Conservation (phyloP, 2,329 filamentous ascomycete genomes). For the Sporothrix variecibatus region DNA sequence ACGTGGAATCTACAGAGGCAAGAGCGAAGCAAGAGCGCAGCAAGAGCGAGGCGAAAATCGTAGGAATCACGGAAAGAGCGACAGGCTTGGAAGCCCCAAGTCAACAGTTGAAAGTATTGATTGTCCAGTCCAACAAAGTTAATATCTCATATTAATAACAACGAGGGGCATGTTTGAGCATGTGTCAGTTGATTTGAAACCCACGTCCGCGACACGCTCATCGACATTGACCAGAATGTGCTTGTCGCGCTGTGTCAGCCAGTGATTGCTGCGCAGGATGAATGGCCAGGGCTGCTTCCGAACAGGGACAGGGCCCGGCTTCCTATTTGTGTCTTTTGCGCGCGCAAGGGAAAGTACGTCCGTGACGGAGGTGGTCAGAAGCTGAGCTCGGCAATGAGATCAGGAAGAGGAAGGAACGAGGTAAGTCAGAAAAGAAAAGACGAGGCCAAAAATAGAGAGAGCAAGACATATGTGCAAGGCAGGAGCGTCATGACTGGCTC, state of each 20-base stretch:
- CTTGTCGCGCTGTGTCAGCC: conserved; percentile 7
- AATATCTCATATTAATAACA: background rate
- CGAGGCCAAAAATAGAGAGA: background rate
- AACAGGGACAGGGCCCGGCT: background rate
- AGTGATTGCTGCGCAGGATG: background rate
- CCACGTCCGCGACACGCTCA: conserved; percentile 17
- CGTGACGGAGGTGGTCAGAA: conserved; percentile 1
- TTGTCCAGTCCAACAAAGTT: background rate
- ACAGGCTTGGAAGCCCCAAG: background rate
- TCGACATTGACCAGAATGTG: background rate
- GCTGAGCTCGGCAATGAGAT: background rate
- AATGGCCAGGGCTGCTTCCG: background rate
- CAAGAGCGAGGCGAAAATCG: background rate
- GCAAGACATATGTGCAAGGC: background rate
- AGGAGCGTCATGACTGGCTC: background rate
- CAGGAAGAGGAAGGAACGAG: conserved; percentile 1
- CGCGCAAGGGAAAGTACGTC: conserved; percentile 1
- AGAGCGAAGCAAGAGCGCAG: background rate
- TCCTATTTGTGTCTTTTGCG: background rate
- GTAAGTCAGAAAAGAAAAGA: background rate
- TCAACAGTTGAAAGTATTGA: background rate
- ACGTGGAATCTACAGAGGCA: background rate
- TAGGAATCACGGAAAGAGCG: background rate
- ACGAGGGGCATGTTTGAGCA: conserved; percentile 1
- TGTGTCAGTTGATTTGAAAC: conserved; percentile 5